Base-by-base conservation (phyloP, 371 early-diverging fungal species). In the Furculomyces boomerangus region DNA sequence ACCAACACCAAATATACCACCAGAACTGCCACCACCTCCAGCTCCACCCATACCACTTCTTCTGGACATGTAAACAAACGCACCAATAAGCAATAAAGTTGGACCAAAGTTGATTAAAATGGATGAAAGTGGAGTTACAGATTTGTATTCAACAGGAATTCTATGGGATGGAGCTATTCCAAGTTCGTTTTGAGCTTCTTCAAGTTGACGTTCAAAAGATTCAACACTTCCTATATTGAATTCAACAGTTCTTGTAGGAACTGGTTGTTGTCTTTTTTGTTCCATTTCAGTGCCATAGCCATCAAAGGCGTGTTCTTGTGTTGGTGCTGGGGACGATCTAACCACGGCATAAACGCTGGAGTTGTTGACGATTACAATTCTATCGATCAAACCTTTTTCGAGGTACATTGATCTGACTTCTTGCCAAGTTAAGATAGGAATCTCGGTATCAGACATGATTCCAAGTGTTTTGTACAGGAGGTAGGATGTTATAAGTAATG, bases 191-290 rank as follows among this genome's bases (percentile, higher is more conserved):
- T 96, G 97, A 18, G 93, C 93, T 20, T 80, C 74, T n/a, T 87
- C 87, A 54, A 97, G 58, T 55, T 81, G 82, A 43, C 80, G 78
- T 68, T 97, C 98, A 72, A 97, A 97, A 24, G 84, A 76, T 51
- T 93, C 96, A 0, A 92, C 83, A n/a, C 88, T 88, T 28, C 94
- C 96, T 45, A 96, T 93, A 40, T 88, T 81, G 67, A 96, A 96
- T 60, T 77, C 75, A 67, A 61, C 30, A 45, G 22, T 16, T 59
- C 32, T 14, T 49, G 49, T 2, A 35, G 22, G 25, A 41, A 50
- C 44, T 28, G 47, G 18, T 26, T 43, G 35, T 47, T 47, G 27
- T 30, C 28, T 3, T 2, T 25, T 3, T 31, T 30, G n/a, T 32
- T 35, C 52, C 14, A 56, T 47, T 29, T 46, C 57, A 47, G 20